Base-by-base conservation (phyloP, 345 rosid genomes). In the Acer campestre region DNA sequence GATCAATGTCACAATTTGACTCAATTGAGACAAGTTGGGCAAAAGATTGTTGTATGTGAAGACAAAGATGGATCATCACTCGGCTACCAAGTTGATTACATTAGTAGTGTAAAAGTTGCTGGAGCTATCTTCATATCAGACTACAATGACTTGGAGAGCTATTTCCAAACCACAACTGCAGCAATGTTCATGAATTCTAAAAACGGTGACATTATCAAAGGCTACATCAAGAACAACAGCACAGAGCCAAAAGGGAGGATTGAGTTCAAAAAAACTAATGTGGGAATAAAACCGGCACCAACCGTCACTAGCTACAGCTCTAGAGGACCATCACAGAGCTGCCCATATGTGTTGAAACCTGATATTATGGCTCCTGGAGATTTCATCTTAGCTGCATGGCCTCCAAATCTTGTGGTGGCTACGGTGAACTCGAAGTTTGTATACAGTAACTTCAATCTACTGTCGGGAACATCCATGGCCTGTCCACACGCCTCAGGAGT, bases 381-480 rank as follows among this genome's bases (percentile, higher is more conserved):
- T 0, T 62, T 67, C 4, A 56, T 91, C 76, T 73, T 91, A 38
- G 92, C 95, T 3, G 79, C 90, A 2, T 91, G 92, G 92, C 87
- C 91, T 38, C 49, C 38, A 16, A 88, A 81, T n/a, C 3, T 13
- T 5, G 69, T 42, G 11, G 85, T 74, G 8, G 29, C 70, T 0
- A 3, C 0, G 31, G 49, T 85, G 40, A 61, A 76, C 53, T 72
- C 83, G 1, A 25, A 71, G 1, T 3, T 6, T 7, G 14, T 83
- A 7, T 88, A 53, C 61, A 76, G 64, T 46, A 73, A 76, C 59
- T 90, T 82, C 84, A 85, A 85, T 75, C n/a, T 89, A 13, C 10
- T 86, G 35, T 90, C 91, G 0, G 92, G 90, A 0, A 88, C 94
- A 48, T 89, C 92, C 11, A 88, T 88, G 92, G 63, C 94, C 3